Evolutionary conservation across 2,329 filamentous ascomycete genomes (phyloP).

Genomic region (Aspergillus neoniger): DNA sequence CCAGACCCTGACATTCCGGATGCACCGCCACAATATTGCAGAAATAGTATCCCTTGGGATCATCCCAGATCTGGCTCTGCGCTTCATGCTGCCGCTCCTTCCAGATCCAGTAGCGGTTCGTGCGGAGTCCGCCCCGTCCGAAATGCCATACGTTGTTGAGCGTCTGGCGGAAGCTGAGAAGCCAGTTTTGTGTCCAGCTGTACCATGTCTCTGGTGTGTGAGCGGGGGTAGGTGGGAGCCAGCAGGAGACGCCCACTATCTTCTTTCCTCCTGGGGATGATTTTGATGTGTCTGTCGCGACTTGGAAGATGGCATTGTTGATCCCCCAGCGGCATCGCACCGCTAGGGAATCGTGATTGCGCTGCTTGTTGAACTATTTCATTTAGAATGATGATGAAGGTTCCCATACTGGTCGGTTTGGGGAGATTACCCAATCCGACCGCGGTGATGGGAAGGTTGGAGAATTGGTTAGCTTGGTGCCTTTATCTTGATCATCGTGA

Average conservation of each 20-base stretch:
- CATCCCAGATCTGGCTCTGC: conserved; percentile 66
- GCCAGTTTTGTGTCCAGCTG: conserved; percentile 64
- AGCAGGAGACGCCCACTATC: conserved; percentile 72
- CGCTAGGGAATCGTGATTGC: conserved; percentile 64
- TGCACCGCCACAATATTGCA: conserved; percentile 74
- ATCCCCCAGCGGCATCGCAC: conserved; percentile 73
- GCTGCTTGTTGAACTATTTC: conserved; percentile 57
- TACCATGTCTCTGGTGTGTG: conserved; percentile 61
- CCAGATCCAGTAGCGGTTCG: conserved; percentile 72
- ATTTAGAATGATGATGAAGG: not conserved
- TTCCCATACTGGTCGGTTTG: conserved; percentile 12
- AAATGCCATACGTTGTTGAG: conserved; percentile 65
- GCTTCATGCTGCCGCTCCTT: conserved; percentile 67
- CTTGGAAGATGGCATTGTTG: conserved; percentile 69
- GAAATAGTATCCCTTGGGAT: conserved; percentile 72
- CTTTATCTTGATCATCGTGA: not conserved
- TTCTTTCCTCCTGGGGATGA: not conserved
- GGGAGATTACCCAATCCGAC: conserved; percentile 7
- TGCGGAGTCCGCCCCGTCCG: conserved; percentile 67
- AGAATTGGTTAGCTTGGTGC: conserved; percentile 22
- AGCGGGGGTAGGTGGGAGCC: conserved; percentile 61
- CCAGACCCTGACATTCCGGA: conserved; percentile 66
- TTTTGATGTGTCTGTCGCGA: conserved; percentile 60
- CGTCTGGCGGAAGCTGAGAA: conserved; percentile 64
- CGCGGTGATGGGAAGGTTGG: conserved; percentile 17